A percentile compares a stretch with the other conserved stretches of the same genome.
These are phyloP conservation scores for Fusarium mundagurra DNA, from an alignment of 2,329 filamentous ascomycete genomes.

Conservation along the genomic window DNA sequence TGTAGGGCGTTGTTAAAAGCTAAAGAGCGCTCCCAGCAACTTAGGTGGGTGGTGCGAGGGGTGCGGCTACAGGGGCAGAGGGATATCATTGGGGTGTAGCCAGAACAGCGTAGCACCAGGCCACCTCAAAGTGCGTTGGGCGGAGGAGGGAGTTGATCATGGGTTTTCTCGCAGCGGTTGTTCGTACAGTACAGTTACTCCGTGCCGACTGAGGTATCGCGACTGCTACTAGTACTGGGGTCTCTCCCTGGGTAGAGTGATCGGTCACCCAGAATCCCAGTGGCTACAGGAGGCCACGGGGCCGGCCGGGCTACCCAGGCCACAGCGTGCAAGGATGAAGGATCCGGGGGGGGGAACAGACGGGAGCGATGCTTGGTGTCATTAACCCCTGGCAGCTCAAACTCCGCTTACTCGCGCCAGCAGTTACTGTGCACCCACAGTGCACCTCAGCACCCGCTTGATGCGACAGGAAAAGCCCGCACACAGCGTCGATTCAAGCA, in stretches of 20 bases:
- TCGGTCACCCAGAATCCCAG: constrained; percentile 30
- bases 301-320: constrained; percentile 27
- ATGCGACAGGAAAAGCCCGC: constrained; percentile 31
- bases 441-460: constrained; percentile 26
- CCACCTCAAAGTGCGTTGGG: constrained; percentile 33
- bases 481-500: constrained; percentile 18
- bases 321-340: constrained; percentile 29
- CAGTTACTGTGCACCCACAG: constrained; percentile 31
- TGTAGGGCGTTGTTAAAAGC: constrained; percentile 21
- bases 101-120: constrained; percentile 48
- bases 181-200: constrained; percentile 23
- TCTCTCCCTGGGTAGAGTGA: constrained; percentile 27
- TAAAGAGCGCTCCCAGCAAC: constrained; percentile 29
- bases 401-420: constrained; percentile 41
- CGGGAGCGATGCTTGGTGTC: constrained; percentile 42
- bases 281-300: constrained; percentile 33
- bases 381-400: constrained; percentile 33
- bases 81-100: constrained; percentile 39
- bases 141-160: constrained; percentile 41
- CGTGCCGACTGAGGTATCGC: constrained; percentile 1
- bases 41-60: constrained; percentile 41
- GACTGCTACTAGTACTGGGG: constrained; percentile 20
- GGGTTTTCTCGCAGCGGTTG: constrained; percentile 36
- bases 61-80: constrained; percentile 38
- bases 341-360: constrained; percentile 29